Base-by-base conservation (phyloP, 2,329 filamentous ascomycete species). In the Apiospora hydei region DNA sequence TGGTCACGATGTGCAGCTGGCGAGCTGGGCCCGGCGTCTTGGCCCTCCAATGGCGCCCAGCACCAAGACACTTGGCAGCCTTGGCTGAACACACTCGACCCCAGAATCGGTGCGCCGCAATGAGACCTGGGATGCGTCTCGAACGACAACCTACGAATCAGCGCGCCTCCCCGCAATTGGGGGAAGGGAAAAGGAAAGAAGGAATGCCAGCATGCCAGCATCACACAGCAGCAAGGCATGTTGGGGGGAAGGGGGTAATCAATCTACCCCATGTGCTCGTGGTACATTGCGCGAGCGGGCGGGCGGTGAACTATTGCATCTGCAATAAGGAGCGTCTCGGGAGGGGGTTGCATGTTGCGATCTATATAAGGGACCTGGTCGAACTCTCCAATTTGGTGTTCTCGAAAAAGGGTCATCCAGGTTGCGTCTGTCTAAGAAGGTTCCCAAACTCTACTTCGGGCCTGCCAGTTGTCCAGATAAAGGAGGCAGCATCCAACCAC, bases 1-100 rank as follows among this genome's bases (percentile, higher is more conserved):
- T 4, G 26, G 61, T 49, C 44, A 38, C 38, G 67, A 69, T 69
- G 46, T 47, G 34, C n/a, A 30, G 26, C 26, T 34, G 44, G 44
- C 67, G 34, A 38, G 34, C 34, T 38, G 34, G 34, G 34, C 34
- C 34, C 38, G 21, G 67, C 67, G 44, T 49, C 67, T 69, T 69
- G 67, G 67, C 67, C 46, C n/a, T n/a, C 67, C 67, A 69, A 69
- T 69, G 67, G 67, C 47, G 44, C 18, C 11, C 67, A 49, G 26
- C 34, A 21, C 67, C 67, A 69, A 69, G 67, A 44, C 67, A n/a
- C 67, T 69, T 69, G 67, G 67, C 67, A n/a, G 44, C 16, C 67
- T 69, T 69, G 67, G 67, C 67, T 38, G 38, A 64, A 14, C 57
- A 64, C 57, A 64, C 21, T 13, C 57, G 34, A 38, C 57, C 34